Percentiles rank a stretch among this genome's conserved stretches.
phyloP scores from a whole-genome alignment of 192 early-diverging fungal species.

The Phycomyces nitens region DNA sequence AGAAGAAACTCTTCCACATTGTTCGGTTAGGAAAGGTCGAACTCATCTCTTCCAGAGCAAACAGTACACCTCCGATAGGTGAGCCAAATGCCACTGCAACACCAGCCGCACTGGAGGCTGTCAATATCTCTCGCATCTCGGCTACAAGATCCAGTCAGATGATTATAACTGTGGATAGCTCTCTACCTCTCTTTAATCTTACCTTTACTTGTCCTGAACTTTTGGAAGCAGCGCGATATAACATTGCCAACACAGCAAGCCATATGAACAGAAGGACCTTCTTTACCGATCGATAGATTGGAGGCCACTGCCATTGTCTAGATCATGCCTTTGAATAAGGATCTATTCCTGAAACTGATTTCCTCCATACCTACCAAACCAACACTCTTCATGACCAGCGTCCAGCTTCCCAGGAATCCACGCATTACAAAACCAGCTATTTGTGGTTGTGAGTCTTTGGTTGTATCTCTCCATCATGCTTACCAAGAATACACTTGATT shows the following conservation, averaged over 20 bases:
- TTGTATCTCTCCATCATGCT: background rate
- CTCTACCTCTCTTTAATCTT: background rate
- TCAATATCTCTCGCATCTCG: slow-evolving; percentile 78
- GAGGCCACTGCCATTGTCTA: slow-evolving; percentile 81
- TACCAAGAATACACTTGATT: slow-evolving; percentile 79
- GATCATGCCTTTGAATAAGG: background rate
- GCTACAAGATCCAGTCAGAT: slow-evolving; percentile 31
- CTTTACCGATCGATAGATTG: slow-evolving; percentile 89
- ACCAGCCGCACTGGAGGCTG: slow-evolving; percentile 90
- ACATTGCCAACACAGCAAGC: slow-evolving; percentile 92
- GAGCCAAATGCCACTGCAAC: slow-evolving; percentile 97
- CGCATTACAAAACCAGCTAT: slow-evolving; percentile 88
- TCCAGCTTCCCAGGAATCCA: slow-evolving; percentile 89
- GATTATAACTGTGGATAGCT: background rate
- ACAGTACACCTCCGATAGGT: slow-evolving; percentile 84
- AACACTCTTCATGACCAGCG: slow-evolving; percentile 87
- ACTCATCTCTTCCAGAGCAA: slow-evolving; percentile 82
- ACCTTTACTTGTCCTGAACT: slow-evolving; percentile 80
- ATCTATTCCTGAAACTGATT: too few relatives aligned
- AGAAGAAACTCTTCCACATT: slow-evolving; percentile 96
- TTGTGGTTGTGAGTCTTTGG: background rate
- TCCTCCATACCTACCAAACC: slow-evolving; percentile 57
- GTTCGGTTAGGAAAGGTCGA: slow-evolving; percentile 92
- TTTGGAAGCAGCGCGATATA: slow-evolving; percentile 68
- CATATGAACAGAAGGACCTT: slow-evolving; percentile 95